Base-by-base conservation (phyloP, 352 stramenopile species). In the Phytopythium montanum region DNA sequence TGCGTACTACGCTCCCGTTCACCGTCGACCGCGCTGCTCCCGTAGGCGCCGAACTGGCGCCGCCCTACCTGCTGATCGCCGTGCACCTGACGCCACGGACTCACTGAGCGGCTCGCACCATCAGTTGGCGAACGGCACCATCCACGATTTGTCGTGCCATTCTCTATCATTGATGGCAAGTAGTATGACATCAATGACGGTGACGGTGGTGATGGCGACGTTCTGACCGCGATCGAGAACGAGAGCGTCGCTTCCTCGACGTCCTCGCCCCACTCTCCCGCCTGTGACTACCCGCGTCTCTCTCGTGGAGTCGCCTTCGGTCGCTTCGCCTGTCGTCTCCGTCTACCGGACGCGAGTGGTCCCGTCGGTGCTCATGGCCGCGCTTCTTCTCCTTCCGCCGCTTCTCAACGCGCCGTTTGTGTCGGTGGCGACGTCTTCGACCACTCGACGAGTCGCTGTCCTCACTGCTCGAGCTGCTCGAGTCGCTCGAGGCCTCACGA, bases 1-100 rank as follows among this genome's bases (percentile, higher is more conserved):
- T 91, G 6, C 72, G 70, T n/a, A 51, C 74, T 10, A 59, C 69
- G 14, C 61, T 92, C 13, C 79, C 77, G 14, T 88, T 89, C 54
- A 33, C 75, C 36, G 72, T 80, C 25, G 66, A 72, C 44, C 63
- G 64, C 58, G 46, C 9, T 12, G 28, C 54, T 23, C 50, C 38
- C 16, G 55, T 46, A 6, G 54, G 58, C 54, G 69, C 64, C 36
- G 50, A 66, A 50, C 25, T 79, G 39, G 45, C 60, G 21, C 70
- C 63, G 8, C 73, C 73, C 6, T 48, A 73, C 56, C 65, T 81
- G 41, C 60, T 57, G 12, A 34, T 79, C 45, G 49, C 60, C 16
- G 2, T 45, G 29, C 29, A 16, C 55, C n/a, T n/a, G n/a, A n/a
- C n/a, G n/a, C n/a, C n/a, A n/a, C n/a, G n/a, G n/a, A n/a, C n/a